A percentile compares a stretch with the other conserved stretches of the same genome.
Conservation (phyloP, 495 filamentous ascomycete species). For the Sporormia fimetaria region DNA sequence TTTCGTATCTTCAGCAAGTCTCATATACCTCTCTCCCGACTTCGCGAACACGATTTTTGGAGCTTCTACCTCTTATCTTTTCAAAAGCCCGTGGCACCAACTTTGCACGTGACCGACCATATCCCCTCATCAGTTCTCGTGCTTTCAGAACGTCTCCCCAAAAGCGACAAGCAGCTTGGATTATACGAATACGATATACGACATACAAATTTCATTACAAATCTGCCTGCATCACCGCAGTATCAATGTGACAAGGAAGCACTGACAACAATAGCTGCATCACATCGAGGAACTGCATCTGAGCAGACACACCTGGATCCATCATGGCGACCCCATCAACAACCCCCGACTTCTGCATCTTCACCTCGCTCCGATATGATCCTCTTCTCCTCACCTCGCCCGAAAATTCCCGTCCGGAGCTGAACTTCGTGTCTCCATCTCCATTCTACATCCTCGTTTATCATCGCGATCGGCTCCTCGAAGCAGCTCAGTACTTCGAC, state of each 20-base stretch:
- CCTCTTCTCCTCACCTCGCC: slow-evolving; percentile 41
- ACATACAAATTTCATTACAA: too few relatives aligned
- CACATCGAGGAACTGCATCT: not conserved
- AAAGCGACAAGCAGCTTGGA: too few relatives aligned
- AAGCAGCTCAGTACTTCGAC: slow-evolving; percentile 57
- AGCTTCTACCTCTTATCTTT: too few relatives aligned
- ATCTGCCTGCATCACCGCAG: too few relatives aligned
- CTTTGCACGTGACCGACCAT: too few relatives aligned
- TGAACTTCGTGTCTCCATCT: slow-evolving; percentile 34
- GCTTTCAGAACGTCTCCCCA: too few relatives aligned
- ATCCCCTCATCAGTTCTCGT: too few relatives aligned
- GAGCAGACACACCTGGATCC: not conserved
- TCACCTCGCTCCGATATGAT: slow-evolving; percentile 70
- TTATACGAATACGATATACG: too few relatives aligned
- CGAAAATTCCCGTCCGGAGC: slow-evolving; percentile 36
- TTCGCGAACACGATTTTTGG: too few relatives aligned
- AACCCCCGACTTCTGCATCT: slow-evolving; percentile 48
- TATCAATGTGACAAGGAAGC: too few relatives aligned
- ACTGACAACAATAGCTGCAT: not conserved
- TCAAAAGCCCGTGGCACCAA: too few relatives aligned
- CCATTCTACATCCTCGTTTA: slow-evolving; percentile 74
- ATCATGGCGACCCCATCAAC: slow-evolving; percentile 12
- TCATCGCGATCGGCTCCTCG: slow-evolving; percentile 72
- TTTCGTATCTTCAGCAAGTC: slow-evolving; percentile 2
- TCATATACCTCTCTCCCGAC: not conserved